phyloP scores from a whole-genome alignment of 2,329 filamentous ascomycete genomes.

The Metarhizium album region DNA sequence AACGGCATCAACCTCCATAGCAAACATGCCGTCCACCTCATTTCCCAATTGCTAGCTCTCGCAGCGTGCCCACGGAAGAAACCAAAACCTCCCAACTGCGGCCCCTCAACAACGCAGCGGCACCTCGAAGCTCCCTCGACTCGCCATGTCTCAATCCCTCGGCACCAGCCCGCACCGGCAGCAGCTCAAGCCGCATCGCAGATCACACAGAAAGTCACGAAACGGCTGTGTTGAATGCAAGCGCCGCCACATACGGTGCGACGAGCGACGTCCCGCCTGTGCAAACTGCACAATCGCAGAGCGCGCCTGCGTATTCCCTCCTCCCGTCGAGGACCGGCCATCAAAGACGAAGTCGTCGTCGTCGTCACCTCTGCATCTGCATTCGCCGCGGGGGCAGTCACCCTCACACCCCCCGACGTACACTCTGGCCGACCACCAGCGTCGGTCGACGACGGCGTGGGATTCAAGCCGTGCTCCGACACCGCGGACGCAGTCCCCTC shows the following conservation, averaged over 20 bases:
- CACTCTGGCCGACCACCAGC: neutral
- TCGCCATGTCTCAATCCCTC: neutral
- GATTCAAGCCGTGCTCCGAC: neutral
- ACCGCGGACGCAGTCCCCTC: no score
- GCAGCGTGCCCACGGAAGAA: no score
- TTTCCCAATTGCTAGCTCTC: no score
- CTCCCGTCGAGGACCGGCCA: slow-evolving; percentile 5
- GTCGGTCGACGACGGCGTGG: neutral
- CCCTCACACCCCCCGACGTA: no score
- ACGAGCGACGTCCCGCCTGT: slow-evolving; percentile 29
- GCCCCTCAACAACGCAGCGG: no score
- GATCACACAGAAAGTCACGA: slow-evolving; percentile 29
- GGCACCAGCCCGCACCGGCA: slow-evolving; percentile 4
- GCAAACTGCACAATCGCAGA: slow-evolving; percentile 28
- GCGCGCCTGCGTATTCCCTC: slow-evolving; percentile 26
- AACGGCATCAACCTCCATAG: no score
- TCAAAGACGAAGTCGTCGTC: neutral
- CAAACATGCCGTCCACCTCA: no score
- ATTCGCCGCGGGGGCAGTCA: neutral
- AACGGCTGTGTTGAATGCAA: slow-evolving; percentile 31
- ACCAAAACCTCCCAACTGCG: no score
- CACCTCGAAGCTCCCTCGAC: no score
- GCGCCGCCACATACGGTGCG: slow-evolving; percentile 31
- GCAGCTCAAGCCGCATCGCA: slow-evolving; percentile 14
- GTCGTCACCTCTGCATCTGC: neutral